Percentiles rank a stretch among this genome's conserved stretches.
These are phyloP conservation scores for Pseudopyricularia javanii DNA, from an alignment of 2,329 filamentous ascomycete genomes.

Conservation along the genomic window DNA sequence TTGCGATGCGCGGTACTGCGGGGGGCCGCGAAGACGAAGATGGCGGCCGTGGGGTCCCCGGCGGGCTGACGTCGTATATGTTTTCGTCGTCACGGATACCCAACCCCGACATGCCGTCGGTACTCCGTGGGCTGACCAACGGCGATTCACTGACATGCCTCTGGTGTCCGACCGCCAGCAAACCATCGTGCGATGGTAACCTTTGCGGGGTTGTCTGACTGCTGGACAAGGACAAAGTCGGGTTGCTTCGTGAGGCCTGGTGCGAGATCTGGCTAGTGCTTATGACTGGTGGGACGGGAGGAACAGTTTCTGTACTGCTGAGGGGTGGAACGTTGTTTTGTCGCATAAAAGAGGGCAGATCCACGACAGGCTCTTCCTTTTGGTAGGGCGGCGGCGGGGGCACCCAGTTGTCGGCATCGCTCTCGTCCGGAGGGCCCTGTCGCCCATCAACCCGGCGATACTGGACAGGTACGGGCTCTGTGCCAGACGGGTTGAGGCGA, in stretches of 20 bases:
- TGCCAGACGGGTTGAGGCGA: slow-evolving; percentile 47
- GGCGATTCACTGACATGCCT: slow-evolving; percentile 23
- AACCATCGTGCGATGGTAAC: not conserved
- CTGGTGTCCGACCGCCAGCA: slow-evolving; percentile 12
- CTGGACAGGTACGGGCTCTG: slow-evolving; percentile 40
- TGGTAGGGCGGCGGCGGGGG: slow-evolving; percentile 74
- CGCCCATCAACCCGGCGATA: slow-evolving; percentile 60
- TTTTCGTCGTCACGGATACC: slow-evolving; percentile 16
- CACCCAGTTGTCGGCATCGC: slow-evolving; percentile 80
- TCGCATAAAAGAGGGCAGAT: slow-evolving; percentile 43
- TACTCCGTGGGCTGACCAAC: not conserved
- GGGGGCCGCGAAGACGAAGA: slow-evolving; percentile 1
- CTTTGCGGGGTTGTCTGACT: not conserved
- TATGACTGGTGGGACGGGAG: not conserved
- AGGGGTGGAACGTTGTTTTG: slow-evolving; percentile 18
- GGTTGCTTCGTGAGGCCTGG: not conserved
- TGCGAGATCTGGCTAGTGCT: not conserved
- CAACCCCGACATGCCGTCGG: not conserved
- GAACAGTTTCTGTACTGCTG: not conserved
- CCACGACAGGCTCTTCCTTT: slow-evolving; percentile 42
- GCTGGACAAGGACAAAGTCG: not conserved
- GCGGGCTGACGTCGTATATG: slow-evolving; percentile 35
- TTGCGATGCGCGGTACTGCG: not conserved
- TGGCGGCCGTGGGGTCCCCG: slow-evolving; percentile 22
- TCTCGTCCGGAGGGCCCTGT: slow-evolving; percentile 68